These are phyloP conservation scores for Cardamine occulta DNA, from an alignment of 345 rosid genomes.

Conservation along the genomic window DNA sequence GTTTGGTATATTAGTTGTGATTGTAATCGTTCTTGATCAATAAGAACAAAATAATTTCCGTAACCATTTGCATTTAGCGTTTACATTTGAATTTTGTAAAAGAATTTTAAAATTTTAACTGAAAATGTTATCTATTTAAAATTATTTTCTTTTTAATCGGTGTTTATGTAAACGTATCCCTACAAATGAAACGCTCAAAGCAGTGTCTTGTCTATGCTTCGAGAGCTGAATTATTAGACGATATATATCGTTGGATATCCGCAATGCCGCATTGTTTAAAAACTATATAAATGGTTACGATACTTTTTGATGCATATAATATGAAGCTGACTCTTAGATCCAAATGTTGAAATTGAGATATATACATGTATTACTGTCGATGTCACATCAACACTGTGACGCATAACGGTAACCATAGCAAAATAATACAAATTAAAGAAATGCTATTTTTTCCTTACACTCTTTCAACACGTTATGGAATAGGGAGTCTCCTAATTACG, in stretches of 20 bases:
- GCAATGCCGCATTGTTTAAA: no score
- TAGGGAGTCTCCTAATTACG: conserved; percentile 12
- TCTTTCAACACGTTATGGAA: conserved; percentile 19
- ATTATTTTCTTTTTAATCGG: background rate
- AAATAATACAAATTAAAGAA: background rate
- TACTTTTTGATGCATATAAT: background rate
- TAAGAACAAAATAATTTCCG: background rate
- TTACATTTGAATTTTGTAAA: no score
- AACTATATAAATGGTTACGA: background rate
- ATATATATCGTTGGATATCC: no score
- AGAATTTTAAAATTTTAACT: no score
- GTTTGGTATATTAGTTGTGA: no score
- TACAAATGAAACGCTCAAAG: background rate
- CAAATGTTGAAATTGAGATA: conserved; percentile 4
- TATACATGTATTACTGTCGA: background rate
- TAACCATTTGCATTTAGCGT: background rate
- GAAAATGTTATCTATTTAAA: background rate
- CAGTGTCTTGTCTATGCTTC: background rate
- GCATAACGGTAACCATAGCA: background rate
- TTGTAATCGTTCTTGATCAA: no score
- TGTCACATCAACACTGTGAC: conserved; percentile 14
- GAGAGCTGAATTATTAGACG: background rate
- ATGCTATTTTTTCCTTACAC: background rate
- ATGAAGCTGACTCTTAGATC: conserved; percentile 13
- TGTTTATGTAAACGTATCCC: background rate